Conservation (phyloP, 192 early-diverging fungal species). For the Coemansia aciculifera region DNA sequence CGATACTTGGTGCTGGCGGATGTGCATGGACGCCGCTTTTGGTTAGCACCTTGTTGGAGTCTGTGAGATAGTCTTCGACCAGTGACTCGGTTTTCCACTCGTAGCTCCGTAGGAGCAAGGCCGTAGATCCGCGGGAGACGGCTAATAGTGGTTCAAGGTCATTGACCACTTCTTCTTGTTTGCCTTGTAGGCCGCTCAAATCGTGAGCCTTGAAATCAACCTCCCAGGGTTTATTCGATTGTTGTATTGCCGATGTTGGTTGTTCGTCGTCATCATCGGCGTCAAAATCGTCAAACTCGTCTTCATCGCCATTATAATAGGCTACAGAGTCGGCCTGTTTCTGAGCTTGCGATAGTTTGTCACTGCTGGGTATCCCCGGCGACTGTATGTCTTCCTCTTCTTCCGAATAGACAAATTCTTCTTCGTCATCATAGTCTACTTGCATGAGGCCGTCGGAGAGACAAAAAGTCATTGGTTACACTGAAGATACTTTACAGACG, state of each 20-base stretch:
- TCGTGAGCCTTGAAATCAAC: conserved; percentile 42
- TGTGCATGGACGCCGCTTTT: conserved; percentile 29
- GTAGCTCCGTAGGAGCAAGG: conserved; percentile 40
- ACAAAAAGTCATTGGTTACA: conserved; percentile 18
- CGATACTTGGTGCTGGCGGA: conserved; percentile 18
- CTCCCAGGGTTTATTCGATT: conserved; percentile 22
- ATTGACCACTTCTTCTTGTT: conserved; percentile 27
- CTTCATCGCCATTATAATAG: conserved; percentile 27
- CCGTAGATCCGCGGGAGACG: conserved; percentile 30
- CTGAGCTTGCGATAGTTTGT: not conserved
- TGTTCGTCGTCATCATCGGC: conserved; percentile 29
- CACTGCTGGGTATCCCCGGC: not conserved
- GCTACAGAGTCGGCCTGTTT: conserved; percentile 21
- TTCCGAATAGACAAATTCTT: conserved; percentile 32
- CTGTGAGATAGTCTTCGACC: conserved; percentile 41
- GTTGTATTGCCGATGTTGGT: not conserved
- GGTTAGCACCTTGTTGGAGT: conserved; percentile 32
- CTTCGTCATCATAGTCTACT: conserved; percentile 29
- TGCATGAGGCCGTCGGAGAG: conserved; percentile 37
- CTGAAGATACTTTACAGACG: not conserved
- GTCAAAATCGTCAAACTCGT: conserved; percentile 21
- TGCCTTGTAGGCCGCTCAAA: conserved; percentile 22
- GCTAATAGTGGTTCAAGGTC: conserved; percentile 43
- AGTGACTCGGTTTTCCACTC: conserved; percentile 50
- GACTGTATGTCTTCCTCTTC: conserved; percentile 6